Evolutionary conservation across 805 yeast genomes (phyloP).

Genomic region (Debaryomyces prosopidis): DNA sequence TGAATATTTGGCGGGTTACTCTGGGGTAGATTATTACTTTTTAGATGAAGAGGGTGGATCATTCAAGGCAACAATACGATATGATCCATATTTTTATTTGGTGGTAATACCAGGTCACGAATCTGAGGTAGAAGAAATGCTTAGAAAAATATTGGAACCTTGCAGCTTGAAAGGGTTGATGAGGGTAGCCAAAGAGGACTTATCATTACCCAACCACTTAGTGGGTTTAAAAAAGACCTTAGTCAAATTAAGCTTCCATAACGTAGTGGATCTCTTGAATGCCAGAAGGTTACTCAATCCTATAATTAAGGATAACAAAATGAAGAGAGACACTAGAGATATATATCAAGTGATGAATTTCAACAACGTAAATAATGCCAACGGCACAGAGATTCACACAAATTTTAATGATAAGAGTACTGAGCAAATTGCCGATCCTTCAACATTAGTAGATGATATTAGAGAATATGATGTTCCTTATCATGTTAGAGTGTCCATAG

Average conservation of each 20-base stretch:
- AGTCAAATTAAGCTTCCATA: slow-evolving; percentile 71
- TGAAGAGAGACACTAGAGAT: slow-evolving; percentile 61
- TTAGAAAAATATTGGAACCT: slow-evolving; percentile 66
- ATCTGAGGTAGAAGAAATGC: slow-evolving; percentile 81
- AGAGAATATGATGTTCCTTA: slow-evolving; percentile 96
- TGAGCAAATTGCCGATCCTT: slow-evolving; percentile 47
- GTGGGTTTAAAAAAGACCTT: slow-evolving; percentile 69
- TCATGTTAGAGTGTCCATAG: slow-evolving; percentile 95
- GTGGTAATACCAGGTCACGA: slow-evolving; percentile 61
- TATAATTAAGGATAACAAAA: slow-evolving; percentile 64
- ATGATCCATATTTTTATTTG: slow-evolving; percentile 84
- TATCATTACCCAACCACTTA: slow-evolving; percentile 81
- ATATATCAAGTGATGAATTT: slow-evolving; percentile 60
- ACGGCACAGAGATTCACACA: slow-evolving; percentile 25
- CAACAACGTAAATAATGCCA: slow-evolving; percentile 25
- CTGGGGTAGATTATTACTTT: slow-evolving; percentile 94
- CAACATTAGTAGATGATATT: slow-evolving; percentile 71
- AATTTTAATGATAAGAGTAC: slow-evolving; percentile 9
- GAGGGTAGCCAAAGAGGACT: slow-evolving; percentile 72
- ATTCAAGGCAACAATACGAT: slow-evolving; percentile 80
- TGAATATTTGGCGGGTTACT: slow-evolving; percentile 61
- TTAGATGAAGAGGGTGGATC: slow-evolving; percentile 96
- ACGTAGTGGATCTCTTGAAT: slow-evolving; percentile 67
- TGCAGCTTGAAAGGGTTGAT: slow-evolving; percentile 53
- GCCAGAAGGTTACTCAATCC: slow-evolving; percentile 75